Percentiles rank a stretch among this genome's conserved stretches.
Conservation (phyloP, 805 yeast genomes). For the Zygoascus flipseniorum region DNA sequence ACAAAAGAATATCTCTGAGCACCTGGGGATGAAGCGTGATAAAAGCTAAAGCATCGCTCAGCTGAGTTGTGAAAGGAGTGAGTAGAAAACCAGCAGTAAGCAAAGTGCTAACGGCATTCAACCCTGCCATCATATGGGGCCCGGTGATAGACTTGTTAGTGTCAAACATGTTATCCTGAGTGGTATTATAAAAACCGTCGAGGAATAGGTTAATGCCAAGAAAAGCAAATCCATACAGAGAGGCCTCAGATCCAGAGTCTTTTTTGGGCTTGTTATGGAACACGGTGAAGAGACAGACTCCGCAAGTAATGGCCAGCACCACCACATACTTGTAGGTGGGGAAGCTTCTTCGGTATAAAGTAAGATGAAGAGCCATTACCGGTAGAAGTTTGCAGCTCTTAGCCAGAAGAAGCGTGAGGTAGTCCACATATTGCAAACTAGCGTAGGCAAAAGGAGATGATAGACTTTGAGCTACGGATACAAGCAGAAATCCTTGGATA, state of each 20-base stretch:
- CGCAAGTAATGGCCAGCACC: constrained; percentile 68
- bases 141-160: constrained; percentile 52
- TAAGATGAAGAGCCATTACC: constrained; percentile 75
- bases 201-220: constrained; percentile 57
- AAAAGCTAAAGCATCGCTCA: constrained; percentile 42
- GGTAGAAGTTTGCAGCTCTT: constrained; percentile 93
- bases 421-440: constrained; percentile 75
- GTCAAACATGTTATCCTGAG: constrained; percentile 79
- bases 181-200: constrained; percentile 89
- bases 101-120: constrained; percentile 40
- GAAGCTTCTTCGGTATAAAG: constrained; percentile 60
- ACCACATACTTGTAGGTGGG: constrained; percentile 71
- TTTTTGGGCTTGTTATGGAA: constrained; percentile 30
- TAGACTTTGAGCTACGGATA: constrained; percentile 67
- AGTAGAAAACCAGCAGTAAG: constrained; percentile 36
- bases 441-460: constrained; percentile 78
- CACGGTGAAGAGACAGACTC: constrained; percentile 74
- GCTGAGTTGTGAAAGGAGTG: constrained; percentile 46
- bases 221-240: constrained; percentile 49
- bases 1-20: constrained; percentile 49
- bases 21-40: constrained; percentile 45
- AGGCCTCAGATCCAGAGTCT: constrained; percentile 26
- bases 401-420: constrained; percentile 73
- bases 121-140: constrained; percentile 76
- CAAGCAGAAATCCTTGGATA: constrained; percentile 36